Conservation (phyloP, 768 basidiomycete species). For the Cystofilobasidium macerans region DNA sequence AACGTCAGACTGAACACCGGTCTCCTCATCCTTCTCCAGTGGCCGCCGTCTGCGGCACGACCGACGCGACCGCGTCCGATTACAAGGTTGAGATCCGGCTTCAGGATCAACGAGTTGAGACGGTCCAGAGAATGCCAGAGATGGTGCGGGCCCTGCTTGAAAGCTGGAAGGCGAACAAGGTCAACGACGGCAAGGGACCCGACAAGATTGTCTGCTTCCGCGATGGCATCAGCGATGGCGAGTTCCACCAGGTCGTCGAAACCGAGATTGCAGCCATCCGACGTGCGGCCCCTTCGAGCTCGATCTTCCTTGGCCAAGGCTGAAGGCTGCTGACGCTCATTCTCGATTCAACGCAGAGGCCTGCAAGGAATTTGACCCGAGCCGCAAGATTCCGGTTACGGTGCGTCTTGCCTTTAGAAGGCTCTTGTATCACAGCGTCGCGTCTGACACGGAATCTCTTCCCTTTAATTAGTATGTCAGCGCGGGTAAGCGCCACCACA, state of each 20-base stretch:
- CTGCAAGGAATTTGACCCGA: not conserved
- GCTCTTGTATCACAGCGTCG: no score
- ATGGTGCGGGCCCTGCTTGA: not conserved
- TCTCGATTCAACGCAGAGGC: not conserved
- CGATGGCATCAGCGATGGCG: conserved; percentile 1
- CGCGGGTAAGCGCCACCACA: not conserved
- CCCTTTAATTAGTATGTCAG: not conserved
- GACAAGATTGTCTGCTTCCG: not conserved
- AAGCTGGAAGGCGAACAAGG: not conserved
- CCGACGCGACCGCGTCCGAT: not conserved
- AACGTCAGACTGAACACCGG: no score
- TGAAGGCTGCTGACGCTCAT: not conserved
- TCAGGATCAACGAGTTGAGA: not conserved
- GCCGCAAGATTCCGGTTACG: not conserved
- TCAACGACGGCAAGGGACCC: not conserved
- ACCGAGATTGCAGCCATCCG: not conserved
- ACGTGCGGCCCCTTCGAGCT: not conserved
- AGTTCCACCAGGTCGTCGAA: not conserved
- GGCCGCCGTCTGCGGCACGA: not conserved
- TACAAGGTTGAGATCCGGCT: not conserved
- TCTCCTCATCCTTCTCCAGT: not conserved
- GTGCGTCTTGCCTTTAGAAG: not conserved
- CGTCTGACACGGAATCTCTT: no score
- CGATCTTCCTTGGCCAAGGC: not conserved
- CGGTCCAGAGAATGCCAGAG: not conserved